phyloP scores from a whole-genome alignment of 2,329 filamentous ascomycete genomes.

The Neopestalotiopsis sp. region DNA sequence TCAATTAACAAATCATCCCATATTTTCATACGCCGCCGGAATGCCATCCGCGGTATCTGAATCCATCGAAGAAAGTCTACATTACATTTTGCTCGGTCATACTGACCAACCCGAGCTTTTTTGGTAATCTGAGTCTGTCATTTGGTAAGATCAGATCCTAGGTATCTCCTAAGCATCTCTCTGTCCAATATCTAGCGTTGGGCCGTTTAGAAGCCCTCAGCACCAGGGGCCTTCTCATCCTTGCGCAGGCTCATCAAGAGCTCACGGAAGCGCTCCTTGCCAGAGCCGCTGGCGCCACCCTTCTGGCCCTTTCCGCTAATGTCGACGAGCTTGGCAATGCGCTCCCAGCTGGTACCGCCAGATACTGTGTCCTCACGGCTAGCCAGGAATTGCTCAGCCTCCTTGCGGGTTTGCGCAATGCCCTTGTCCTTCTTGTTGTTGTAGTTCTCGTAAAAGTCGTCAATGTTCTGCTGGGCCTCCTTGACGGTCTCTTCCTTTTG shows the following conservation, averaged over 20 bases:
- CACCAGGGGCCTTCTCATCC: slow-evolving; percentile 83
- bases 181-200: slow-evolving; percentile 25
- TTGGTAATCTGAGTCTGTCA: neutral
- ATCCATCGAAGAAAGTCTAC: slow-evolving; percentile 18
- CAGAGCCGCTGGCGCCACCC: slow-evolving; percentile 86
- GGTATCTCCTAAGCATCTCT: neutral
- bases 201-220: slow-evolving; percentile 60
- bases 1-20: slow-evolving; percentile 7
- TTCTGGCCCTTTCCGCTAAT: slow-evolving; percentile 89
- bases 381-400: slow-evolving; percentile 90
- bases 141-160: neutral
- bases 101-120: neutral
- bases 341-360: slow-evolving; percentile 97
- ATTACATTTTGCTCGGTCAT: slow-evolving; percentile 19
- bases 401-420: slow-evolving; percentile 84
- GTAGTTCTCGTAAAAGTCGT: slow-evolving; percentile 99
- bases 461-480: slow-evolving; percentile 91
- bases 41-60: slow-evolving; percentile 18
- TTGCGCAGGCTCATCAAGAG: slow-evolving; percentile 85
- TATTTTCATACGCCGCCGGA: slow-evolving; percentile 16
- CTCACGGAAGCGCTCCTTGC: slow-evolving; percentile 96
- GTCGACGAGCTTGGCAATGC: slow-evolving; percentile 97
- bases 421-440: slow-evolving; percentile 97
- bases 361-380: slow-evolving; percentile 91
- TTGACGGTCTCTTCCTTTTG: slow-evolving; percentile 87